Conservation (phyloP, 176 grass and related monocot species). For the Avena sativa region DNA sequence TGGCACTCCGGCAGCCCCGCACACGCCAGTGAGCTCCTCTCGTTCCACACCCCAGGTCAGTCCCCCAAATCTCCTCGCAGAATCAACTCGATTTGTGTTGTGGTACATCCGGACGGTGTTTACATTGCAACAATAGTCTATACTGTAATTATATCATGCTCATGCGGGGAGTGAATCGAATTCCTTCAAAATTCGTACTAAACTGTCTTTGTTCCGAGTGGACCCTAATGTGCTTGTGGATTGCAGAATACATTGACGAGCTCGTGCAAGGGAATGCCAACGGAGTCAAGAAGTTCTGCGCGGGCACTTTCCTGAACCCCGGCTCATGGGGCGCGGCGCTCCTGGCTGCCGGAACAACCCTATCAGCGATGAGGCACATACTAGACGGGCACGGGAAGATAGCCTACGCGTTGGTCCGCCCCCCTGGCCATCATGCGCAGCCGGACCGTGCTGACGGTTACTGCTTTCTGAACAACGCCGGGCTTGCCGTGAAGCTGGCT, state of each 20-base stretch:
- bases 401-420: conserved; percentile 75
- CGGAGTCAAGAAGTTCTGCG: conserved; percentile 73
- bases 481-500: conserved; percentile 76
- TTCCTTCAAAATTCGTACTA: too few species aligned
- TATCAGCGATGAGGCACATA: conserved; percentile 78
- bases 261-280: conserved; percentile 67
- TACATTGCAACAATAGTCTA: not conserved
- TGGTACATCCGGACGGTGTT: not conserved
- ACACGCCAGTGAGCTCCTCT: conserved; percentile 60
- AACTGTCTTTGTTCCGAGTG: too few species aligned
- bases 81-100: not conserved
- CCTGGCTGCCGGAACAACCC: conserved; percentile 73
- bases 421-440: conserved; percentile 89
- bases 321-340: conserved; percentile 87
- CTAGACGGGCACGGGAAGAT: conserved; percentile 68
- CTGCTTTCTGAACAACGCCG: conserved; percentile 95
- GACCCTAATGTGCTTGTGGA: too few species aligned
- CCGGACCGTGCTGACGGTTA: conserved; percentile 76
- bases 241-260: conserved; percentile 93
- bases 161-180: too few species aligned
- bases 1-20: conserved; percentile 80
- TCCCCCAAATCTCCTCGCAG: not conserved
- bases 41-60: conserved; percentile 76
- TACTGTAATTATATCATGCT: too few species aligned
- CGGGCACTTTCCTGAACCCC: conserved; percentile 77